Conservation (phyloP, 2,329 filamentous ascomycete genomes). For the Aphanoascus verrucosus region DNA sequence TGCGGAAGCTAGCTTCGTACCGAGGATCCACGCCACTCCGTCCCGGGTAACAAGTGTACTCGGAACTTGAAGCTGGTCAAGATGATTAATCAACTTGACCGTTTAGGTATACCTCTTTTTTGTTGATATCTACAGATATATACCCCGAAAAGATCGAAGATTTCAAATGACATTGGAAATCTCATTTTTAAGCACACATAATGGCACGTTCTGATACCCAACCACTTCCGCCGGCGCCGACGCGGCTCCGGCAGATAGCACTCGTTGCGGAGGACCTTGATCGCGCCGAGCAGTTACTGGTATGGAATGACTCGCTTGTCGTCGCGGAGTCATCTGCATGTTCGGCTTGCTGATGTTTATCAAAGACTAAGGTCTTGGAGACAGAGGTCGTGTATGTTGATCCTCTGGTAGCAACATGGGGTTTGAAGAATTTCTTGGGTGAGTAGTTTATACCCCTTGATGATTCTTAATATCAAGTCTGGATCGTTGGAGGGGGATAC, state of each 20-base stretch:
- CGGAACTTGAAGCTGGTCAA: background rate
- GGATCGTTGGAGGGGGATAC: too few relatives aligned
- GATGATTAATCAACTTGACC: too few relatives aligned
- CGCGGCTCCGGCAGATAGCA: conserved; percentile 21
- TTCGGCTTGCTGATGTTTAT: background rate
- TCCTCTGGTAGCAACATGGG: conserved; percentile 30
- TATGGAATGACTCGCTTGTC: background rate
- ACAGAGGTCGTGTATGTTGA: conserved; percentile 34
- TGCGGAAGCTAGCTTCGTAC: background rate
- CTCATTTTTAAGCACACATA: background rate
- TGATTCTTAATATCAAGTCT: background rate
- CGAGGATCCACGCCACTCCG: too few relatives aligned
- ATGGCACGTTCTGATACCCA: background rate
- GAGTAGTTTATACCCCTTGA: too few relatives aligned
- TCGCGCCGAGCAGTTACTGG: conserved; percentile 18
- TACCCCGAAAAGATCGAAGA: too few relatives aligned
- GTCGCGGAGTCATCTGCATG: background rate
- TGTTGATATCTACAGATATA: too few relatives aligned
- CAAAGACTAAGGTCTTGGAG: conserved; percentile 26
- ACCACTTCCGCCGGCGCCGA: conserved; percentile 10
- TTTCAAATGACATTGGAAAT: too few relatives aligned
- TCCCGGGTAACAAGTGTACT: too few relatives aligned
- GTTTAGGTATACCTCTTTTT: too few relatives aligned
- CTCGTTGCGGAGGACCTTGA: conserved; percentile 19
- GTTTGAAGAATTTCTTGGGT: conserved; percentile 34